Conservation (phyloP, 2,329 filamentous ascomycete species). For the Sclerotinia spermophila region DNA sequence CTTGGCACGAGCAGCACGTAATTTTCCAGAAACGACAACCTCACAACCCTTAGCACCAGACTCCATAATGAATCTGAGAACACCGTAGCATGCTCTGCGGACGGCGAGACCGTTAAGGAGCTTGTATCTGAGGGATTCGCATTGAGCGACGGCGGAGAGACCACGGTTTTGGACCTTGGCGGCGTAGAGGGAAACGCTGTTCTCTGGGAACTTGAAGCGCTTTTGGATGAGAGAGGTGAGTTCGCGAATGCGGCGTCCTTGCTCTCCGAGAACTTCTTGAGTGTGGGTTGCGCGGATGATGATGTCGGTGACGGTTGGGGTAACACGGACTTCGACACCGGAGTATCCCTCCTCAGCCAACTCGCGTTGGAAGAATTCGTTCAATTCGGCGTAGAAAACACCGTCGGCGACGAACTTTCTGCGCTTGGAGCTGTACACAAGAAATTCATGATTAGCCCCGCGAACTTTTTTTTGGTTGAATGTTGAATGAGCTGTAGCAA, state of each 20-base stretch:
- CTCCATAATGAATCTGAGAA: constrained; percentile 99
- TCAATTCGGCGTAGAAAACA: constrained; percentile 99
- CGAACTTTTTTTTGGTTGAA: constrained; percentile 10
- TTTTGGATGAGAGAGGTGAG: constrained; percentile 99
- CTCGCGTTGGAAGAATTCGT: constrained; percentile 99
- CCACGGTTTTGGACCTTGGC: constrained; percentile 99
- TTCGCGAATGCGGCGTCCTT: constrained; percentile 99
- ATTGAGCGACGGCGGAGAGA: constrained; percentile 99
- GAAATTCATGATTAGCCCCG: constrained; percentile 21
- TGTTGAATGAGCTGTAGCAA: constrained; percentile 5
- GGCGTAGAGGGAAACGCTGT: constrained; percentile 99
- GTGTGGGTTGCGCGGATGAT: constrained; percentile 99
- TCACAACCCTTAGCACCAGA: constrained; percentile 99
- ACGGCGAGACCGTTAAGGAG: constrained; percentile 99
- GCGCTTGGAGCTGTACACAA: constrained; percentile 71
- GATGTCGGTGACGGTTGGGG: constrained; percentile 86
- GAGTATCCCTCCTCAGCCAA: constrained; percentile 99
- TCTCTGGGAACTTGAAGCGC: constrained; percentile 99
- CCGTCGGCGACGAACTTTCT: constrained; percentile 96
- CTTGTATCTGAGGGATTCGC: constrained; percentile 99
- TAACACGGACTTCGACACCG: constrained; percentile 99
- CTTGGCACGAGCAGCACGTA: constrained; percentile 98
- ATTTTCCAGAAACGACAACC: constrained; percentile 98
- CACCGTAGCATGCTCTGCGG: constrained; percentile 98
- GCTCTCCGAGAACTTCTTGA: constrained; percentile 99